Evolutionary conservation across 2,329 filamentous ascomycete genomes (phyloP).

Genomic region (Colletotrichum lindemuthianum): DNA sequence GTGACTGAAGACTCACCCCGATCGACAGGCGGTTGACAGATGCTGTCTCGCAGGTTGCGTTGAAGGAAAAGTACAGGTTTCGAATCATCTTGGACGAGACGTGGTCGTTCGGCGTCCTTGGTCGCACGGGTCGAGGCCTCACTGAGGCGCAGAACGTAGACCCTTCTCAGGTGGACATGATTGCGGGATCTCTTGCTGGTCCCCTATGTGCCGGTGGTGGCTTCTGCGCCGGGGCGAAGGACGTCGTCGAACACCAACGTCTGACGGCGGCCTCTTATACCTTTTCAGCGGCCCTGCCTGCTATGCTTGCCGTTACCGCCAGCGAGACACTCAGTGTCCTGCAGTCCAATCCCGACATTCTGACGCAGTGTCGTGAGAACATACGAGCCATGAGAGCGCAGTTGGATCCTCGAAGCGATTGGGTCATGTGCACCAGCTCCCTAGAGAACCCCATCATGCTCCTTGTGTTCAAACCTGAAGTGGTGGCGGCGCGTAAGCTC

Average conservation of each 20-base stretch:
- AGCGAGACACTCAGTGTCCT: conserved; percentile 89
- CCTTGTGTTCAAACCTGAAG: conserved; percentile 83
- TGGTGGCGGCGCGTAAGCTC: conserved; percentile 76
- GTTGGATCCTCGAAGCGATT: conserved; percentile 92
- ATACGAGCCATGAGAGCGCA: conserved; percentile 87
- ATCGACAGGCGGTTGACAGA: neutral
- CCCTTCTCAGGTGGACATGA: conserved; percentile 93
- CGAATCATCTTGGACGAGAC: conserved; percentile 97
- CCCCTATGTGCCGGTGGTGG: conserved; percentile 92
- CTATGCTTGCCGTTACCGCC: conserved; percentile 93
- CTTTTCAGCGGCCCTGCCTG: conserved; percentile 93
- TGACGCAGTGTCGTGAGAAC: conserved; percentile 84
- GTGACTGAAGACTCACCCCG: neutral
- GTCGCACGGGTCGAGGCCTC: conserved; percentile 88
- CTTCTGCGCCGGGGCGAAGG: conserved; percentile 91
- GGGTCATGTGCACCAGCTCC: conserved; percentile 84
- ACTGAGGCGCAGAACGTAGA: conserved; percentile 98
- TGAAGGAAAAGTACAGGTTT: conserved; percentile 98
- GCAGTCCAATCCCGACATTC: conserved; percentile 85
- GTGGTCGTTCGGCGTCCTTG: conserved; percentile 95
- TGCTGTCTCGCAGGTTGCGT: conserved; percentile 64
- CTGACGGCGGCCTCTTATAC: conserved; percentile 94
- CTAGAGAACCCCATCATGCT: conserved; percentile 89
- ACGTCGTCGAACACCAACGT: conserved; percentile 96
- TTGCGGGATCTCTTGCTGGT: conserved; percentile 90